These are phyloP conservation scores for Ophiostoma australiae DNA, from an alignment of 2,329 filamentous ascomycete species.

Conservation along the genomic window DNA sequence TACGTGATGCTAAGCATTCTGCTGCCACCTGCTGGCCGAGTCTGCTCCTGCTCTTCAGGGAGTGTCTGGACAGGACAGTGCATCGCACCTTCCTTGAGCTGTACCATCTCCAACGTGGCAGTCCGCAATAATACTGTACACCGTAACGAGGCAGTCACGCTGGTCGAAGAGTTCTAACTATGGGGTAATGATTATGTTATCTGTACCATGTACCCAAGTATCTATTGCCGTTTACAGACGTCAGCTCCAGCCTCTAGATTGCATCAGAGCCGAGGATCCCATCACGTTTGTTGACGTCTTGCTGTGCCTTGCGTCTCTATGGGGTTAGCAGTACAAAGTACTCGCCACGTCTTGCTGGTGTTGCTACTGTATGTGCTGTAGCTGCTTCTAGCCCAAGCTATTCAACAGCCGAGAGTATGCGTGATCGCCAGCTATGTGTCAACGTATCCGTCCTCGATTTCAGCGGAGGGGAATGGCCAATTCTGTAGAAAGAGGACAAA, in stretches of 20 bases:
- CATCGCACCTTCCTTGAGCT: background rate
- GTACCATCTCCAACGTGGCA: background rate
- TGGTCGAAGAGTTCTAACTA: conserved; percentile 9
- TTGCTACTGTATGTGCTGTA: background rate
- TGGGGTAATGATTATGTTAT: conserved; percentile 27
- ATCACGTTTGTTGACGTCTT: conserved; percentile 7
- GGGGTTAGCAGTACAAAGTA: background rate
- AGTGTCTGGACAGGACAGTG: background rate
- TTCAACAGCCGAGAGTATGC: background rate
- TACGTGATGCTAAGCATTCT: conserved; percentile 5
- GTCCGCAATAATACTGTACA: background rate
- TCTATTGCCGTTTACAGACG: background rate
- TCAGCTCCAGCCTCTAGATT: background rate
- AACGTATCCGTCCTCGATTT: background rate
- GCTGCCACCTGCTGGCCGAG: background rate
- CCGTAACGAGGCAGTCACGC: background rate
- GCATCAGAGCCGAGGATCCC: conserved; percentile 10
- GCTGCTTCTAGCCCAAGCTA: background rate
- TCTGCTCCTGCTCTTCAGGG: background rate
- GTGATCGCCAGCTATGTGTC: conserved; percentile 3
- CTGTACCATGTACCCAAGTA: conserved; percentile 5
- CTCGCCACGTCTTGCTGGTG: too few relatives aligned
- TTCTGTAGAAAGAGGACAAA: background rate
- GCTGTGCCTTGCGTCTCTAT: background rate
- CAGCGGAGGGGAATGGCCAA: background rate